These are phyloP conservation scores for Tricholoma terreum DNA, from an alignment of 768 basidiomycete species.

Conservation along the genomic window DNA sequence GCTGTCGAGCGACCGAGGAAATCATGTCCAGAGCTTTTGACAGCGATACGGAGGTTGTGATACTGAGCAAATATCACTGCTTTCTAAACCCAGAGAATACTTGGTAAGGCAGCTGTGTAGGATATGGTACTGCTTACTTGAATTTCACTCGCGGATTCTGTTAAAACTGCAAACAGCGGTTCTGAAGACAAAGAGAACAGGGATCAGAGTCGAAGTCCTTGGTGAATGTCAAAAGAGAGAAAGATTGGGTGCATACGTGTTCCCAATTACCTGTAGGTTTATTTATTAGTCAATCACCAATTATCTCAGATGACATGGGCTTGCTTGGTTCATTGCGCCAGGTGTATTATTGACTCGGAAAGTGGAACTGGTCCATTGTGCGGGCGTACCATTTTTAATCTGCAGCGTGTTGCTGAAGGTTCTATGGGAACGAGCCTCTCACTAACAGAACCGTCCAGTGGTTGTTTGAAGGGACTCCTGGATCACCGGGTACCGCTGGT, in stretches of 20 bases:
- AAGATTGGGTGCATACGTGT: too few species aligned
- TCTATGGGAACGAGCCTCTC: conserved; percentile 19
- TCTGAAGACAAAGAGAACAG: conserved; percentile 24
- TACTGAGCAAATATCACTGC: conserved; percentile 26
- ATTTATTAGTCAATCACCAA: neutral
- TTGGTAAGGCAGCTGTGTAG: too few species aligned
- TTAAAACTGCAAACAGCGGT: conserved; percentile 27
- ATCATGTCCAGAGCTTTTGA: conserved; percentile 35
- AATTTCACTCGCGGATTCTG: conserved; percentile 26
- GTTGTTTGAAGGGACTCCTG: conserved; percentile 14
- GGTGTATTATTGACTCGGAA: too few species aligned
- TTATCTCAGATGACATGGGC: too few species aligned
- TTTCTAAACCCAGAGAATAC: conserved; percentile 10
- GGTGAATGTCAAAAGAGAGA: too few species aligned
- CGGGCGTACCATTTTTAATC: neutral
- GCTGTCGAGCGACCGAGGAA: conserved; percentile 34
- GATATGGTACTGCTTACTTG: conserved; percentile 14
- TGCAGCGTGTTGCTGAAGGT: conserved; percentile 21
- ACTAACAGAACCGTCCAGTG: conserved; percentile 18
- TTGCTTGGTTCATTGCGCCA: too few species aligned
- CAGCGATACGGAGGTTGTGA: conserved; percentile 27
- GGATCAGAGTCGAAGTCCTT: conserved; percentile 25
- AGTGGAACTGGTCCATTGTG: too few species aligned
- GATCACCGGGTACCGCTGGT: conserved; percentile 19
- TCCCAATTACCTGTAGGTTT: too few species aligned